Evolutionary conservation across 2,329 filamentous ascomycete genomes (phyloP).

Genomic region (Hortaea werneckii): DNA sequence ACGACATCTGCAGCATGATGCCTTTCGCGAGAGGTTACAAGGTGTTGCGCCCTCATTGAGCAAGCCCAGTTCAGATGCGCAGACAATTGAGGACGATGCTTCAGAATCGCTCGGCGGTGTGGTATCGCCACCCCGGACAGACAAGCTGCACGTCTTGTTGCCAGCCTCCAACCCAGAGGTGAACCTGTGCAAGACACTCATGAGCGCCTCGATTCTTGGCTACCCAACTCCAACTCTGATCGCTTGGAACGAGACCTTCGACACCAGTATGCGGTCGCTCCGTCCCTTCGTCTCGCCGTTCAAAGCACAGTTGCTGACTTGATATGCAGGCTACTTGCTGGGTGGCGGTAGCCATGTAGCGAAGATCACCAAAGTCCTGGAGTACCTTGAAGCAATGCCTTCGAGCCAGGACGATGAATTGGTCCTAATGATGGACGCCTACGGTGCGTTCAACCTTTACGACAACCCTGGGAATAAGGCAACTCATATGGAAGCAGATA

Average conservation of each 20-base stretch:
- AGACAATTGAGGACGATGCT: neutral
- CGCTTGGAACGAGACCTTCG: conserved; percentile 6
- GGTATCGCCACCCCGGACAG: neutral
- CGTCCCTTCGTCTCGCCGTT: neutral
- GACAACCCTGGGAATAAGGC: neutral
- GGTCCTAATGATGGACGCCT: conserved; percentile 17
- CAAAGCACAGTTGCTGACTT: too few relatives aligned
- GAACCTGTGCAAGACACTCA: conserved; percentile 15
- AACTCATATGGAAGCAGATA: conserved; percentile 1
- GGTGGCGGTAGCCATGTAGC: conserved; percentile 7
- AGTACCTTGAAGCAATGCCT: conserved; percentile 9
- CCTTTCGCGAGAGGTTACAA: neutral
- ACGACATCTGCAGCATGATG: neutral
- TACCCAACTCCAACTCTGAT: conserved; percentile 12
- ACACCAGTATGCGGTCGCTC: neutral
- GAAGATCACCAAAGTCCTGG: conserved; percentile 12
- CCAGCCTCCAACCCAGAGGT: conserved; percentile 13
- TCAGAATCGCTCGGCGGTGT: neutral
- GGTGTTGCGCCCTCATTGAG: neutral
- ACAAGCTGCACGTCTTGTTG: conserved; percentile 18
- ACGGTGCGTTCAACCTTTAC: conserved; percentile 5
- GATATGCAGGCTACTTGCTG: neutral
- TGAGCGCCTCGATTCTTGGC: conserved; percentile 12
- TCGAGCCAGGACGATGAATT: conserved; percentile 12
- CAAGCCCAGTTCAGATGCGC: neutral